Conservation (phyloP, 1,284 basidiomycete species). For the Leccinum pseudoinsigne region DNA sequence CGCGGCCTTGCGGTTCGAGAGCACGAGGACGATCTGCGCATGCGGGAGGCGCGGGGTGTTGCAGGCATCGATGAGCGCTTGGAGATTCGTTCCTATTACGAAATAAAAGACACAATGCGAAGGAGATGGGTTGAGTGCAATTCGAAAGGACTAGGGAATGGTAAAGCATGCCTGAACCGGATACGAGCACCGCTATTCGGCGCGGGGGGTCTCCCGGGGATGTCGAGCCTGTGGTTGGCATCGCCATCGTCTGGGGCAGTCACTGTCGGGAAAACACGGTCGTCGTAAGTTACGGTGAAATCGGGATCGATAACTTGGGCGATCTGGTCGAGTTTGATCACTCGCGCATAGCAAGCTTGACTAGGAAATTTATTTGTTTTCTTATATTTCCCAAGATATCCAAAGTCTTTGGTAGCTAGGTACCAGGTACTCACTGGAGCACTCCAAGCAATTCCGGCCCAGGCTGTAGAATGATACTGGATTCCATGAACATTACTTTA, state of each 20-base stretch:
- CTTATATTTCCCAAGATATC: background rate
- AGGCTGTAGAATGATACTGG: too few species aligned
- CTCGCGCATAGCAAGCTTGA: background rate
- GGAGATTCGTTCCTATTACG: conserved; percentile 84
- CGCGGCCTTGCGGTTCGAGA: conserved; percentile 93
- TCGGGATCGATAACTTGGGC: background rate
- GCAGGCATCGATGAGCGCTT: conserved; percentile 91
- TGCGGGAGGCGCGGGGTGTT: conserved; percentile 66
- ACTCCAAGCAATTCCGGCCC: background rate
- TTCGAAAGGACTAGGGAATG: background rate
- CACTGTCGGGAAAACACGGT: conserved; percentile 5
- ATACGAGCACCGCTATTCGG: conserved; percentile 69
- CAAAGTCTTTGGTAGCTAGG: background rate
- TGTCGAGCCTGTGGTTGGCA: conserved; percentile 3
- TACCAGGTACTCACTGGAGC: background rate
- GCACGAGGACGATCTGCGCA: conserved; percentile 75
- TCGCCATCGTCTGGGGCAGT: conserved; percentile 7
- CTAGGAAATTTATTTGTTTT: background rate
- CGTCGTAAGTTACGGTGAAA: conserved; percentile 11
- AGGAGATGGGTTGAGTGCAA: background rate
- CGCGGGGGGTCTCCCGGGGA: conserved; percentile 19
- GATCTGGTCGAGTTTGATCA: background rate
- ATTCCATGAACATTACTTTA: background rate
- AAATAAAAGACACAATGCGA: background rate
- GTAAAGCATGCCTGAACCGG: conserved; percentile 71